Base-by-base conservation (phyloP, 2,329 filamentous ascomycete genomes). In the Setomelanomma holmii region DNA sequence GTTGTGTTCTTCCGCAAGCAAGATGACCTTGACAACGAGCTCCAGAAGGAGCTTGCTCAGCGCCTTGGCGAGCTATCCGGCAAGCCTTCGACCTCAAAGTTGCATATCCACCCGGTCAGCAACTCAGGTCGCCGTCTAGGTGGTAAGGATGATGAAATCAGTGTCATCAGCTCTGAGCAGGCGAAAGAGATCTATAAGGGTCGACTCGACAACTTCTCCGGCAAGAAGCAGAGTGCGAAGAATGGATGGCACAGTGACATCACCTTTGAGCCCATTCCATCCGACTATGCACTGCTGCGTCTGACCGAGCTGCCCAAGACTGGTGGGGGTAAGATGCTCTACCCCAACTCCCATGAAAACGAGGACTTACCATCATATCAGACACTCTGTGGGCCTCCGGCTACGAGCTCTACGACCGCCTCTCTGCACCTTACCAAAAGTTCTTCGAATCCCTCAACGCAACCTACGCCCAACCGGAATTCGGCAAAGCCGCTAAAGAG, bases 71-170 rank as follows among this genome's bases (percentile, higher is more conserved):
- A 85, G 65, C 77, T 86, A 0, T 79, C 82, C 0, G 84, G 84
- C 49, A 85, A 85, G 53, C 85, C 85, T 0, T 63, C 71, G 0
- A 81, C 78, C 0, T 86, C 84, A 0, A 78, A 78, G 39, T 75
- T 87, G 5, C 85, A 88, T 62, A 86, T 87, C 44, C 85, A 88
- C 61, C 86, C 85, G 0, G 69, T 88, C 33, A 64, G 72, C 47
- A 78, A 78, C 56, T 63, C 77, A 73, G 72, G 84, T n/a, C 66
- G 67, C 19, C 59, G 61, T 8, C 76, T 84, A 19, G 63, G 73
- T 12, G 72, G 68, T 3, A 64, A 65, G 6, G 75, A 77, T 43
- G 56, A 70, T 10, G 66, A 78, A 45, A 76, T 77, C 49, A 76
- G 72, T 41, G 69, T 69, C 16, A 76, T 78, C 51, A 72, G 66